Evolutionary conservation across 768 basidiomycete genomes (phyloP).

Genomic region (Sarcodon aspratus): DNA sequence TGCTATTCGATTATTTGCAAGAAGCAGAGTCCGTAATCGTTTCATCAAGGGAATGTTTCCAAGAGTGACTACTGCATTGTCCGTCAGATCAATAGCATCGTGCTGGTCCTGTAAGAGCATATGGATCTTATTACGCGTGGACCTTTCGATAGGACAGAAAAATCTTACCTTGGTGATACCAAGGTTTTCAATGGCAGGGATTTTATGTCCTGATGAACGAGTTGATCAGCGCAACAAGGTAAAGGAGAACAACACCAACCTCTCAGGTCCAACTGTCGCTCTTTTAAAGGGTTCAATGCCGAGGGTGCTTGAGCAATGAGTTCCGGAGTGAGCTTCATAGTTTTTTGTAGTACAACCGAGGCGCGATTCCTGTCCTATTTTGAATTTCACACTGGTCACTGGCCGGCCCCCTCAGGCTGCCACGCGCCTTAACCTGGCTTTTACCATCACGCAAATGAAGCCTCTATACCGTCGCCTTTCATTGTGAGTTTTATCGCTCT

Average conservation of each 20-base stretch:
- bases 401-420: no score
- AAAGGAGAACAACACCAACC: slow-evolving; percentile 33
- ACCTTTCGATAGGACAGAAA: slow-evolving; percentile 1
- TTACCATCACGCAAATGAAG: slow-evolving; percentile 37
- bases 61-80: slow-evolving; percentile 74
- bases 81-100: slow-evolving; percentile 89
- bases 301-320: slow-evolving; percentile 76
- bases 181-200: slow-evolving; percentile 92
- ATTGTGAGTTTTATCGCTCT: background rate
- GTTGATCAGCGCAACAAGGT: slow-evolving; percentile 7
- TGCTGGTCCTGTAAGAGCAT: slow-evolving; percentile 62
- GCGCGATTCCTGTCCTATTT: slow-evolving; percentile 1
- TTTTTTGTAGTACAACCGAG: slow-evolving; percentile 6
- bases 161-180: slow-evolving; percentile 74
- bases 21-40: slow-evolving; percentile 72
- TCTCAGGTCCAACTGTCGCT: slow-evolving; percentile 86
- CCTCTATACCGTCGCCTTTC: slow-evolving; percentile 56
- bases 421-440: slow-evolving; percentile 9
- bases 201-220: slow-evolving; percentile 65
- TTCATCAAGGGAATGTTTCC: slow-evolving; percentile 83
- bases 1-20: slow-evolving; percentile 85
- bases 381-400: slow-evolving; percentile 1
- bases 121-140: background rate
- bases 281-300: slow-evolving; percentile 71
- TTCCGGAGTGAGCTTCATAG: slow-evolving; percentile 91